Percentiles rank a stretch among this genome's conserved stretches.
Conservation (phyloP, 768 basidiomycete species). For the Naganishia vishniacii region DNA sequence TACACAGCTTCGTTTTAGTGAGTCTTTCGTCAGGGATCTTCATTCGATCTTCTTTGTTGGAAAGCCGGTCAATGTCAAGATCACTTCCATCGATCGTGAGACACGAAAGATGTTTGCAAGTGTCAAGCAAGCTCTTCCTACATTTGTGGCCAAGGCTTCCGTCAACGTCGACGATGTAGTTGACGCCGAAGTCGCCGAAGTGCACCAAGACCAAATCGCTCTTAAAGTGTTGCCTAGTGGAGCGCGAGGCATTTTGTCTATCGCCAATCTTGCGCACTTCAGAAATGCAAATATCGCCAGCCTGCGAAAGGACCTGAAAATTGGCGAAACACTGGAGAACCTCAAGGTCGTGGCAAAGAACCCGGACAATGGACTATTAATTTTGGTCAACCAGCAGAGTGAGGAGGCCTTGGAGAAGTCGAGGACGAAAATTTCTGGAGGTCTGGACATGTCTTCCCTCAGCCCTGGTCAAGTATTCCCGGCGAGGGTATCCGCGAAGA, state of each 20-base stretch:
- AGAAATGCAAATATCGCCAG: conserved; percentile 63
- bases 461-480: conserved; percentile 67
- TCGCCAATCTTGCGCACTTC: conserved; percentile 79
- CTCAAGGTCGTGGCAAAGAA: conserved; percentile 86
- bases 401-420: conserved; percentile 12
- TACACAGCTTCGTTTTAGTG: conserved; percentile 58
- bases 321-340: conserved; percentile 66
- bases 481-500: conserved; percentile 72
- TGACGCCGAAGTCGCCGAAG: conserved; percentile 56
- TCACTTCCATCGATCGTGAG: conserved; percentile 61
- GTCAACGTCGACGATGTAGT: conserved; percentile 44
- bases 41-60: conserved; percentile 66
- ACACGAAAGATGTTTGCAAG: conserved; percentile 70
- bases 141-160: conserved; percentile 41
- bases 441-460: conserved; percentile 55
- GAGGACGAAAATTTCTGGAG: conserved; percentile 34
- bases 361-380: conserved; percentile 74
- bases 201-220: conserved; percentile 79
- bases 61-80: conserved; percentile 75
- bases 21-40: conserved; percentile 53
- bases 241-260: conserved; percentile 73
- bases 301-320: conserved; percentile 59
- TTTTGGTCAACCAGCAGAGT: conserved; percentile 49
- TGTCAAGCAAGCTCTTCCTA: conserved; percentile 67
- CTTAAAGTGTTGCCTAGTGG: conserved; percentile 65